Evolutionary conservation across 495 filamentous ascomycete species (phyloP).

Genomic region (Amniculicola lignicola): DNA sequence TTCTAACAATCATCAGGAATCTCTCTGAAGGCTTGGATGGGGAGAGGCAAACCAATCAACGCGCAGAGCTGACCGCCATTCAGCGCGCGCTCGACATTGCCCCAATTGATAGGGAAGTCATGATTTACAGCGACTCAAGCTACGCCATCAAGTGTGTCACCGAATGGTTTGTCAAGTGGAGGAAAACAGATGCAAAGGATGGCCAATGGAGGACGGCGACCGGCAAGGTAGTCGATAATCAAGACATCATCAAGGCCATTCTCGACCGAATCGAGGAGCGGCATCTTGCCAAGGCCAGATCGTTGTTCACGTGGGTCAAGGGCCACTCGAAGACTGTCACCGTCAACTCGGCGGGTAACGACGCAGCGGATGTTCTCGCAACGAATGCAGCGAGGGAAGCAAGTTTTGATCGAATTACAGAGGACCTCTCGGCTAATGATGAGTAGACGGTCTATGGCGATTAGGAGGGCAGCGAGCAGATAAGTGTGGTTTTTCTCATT

Average conservation of each 20-base stretch:
- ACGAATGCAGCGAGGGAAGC: constrained; percentile 50
- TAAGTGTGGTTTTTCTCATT: no score
- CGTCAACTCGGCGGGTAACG: constrained; percentile 67
- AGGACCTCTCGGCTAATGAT: no score
- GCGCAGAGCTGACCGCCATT: constrained; percentile 88
- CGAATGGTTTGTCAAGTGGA: constrained; percentile 78
- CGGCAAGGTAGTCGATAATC: constrained; percentile 74
- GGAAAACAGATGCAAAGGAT: constrained; percentile 57
- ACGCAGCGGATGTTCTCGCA: constrained; percentile 76
- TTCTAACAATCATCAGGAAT: constrained; percentile 53
- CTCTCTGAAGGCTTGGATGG: constrained; percentile 78
- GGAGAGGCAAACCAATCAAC: constrained; percentile 82
- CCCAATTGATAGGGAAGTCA: constrained; percentile 59
- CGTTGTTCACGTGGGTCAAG: constrained; percentile 82
- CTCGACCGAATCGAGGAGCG: constrained; percentile 69
- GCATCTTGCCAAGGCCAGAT: constrained; percentile 56
- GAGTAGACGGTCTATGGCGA: no score
- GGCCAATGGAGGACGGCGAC: constrained; percentile 69
- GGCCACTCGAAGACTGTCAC: no score
- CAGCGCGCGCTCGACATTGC: constrained; percentile 76
- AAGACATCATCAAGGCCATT: constrained; percentile 74
- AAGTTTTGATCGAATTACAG: no score
- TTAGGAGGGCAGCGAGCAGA: no score
- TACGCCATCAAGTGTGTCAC: constrained; percentile 92
- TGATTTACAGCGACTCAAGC: constrained; percentile 76